A percentile compares a stretch with the other conserved stretches of the same genome.
These are phyloP conservation scores for Trichoderma polysporum DNA, from an alignment of 2,329 filamentous ascomycete genomes.

Conservation along the genomic window DNA sequence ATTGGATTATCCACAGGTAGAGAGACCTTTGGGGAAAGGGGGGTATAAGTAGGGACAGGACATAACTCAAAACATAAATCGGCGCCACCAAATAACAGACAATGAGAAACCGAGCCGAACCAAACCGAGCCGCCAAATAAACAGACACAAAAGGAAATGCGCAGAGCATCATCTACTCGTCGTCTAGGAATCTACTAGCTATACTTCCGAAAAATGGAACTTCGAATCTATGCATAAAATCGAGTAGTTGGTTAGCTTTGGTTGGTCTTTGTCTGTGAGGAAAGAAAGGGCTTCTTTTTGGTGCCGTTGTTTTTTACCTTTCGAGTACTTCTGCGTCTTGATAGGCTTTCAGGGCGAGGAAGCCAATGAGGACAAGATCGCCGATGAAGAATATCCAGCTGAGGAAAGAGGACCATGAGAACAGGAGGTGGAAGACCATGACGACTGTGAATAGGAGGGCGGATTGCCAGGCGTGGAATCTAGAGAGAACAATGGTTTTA, in stretches of 20 bases:
- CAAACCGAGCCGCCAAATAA: not conserved
- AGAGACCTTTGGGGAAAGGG: not conserved
- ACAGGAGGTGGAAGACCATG: constrained; percentile 77
- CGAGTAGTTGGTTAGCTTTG: not conserved
- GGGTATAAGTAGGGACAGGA: constrained; percentile 20
- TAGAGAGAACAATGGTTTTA: constrained; percentile 34
- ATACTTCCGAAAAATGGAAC: constrained; percentile 82
- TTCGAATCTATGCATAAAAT: constrained; percentile 61
- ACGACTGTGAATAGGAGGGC: constrained; percentile 74
- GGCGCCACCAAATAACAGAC: not conserved
- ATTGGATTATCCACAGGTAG: not conserved
- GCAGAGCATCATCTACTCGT: constrained; percentile 53
- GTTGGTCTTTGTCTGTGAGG: not conserved
- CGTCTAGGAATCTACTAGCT: constrained; percentile 86
- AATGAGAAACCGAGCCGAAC: not conserved
- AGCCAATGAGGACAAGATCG: constrained; percentile 74
- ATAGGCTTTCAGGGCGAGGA: constrained; percentile 77
- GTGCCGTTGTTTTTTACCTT: constrained; percentile 43
- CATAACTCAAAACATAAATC: not conserved
- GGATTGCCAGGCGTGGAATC: constrained; percentile 96
- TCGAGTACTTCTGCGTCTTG: constrained; percentile 71
- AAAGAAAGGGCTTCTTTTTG: not conserved
- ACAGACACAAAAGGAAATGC: not conserved
- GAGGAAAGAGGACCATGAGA: constrained; percentile 80
- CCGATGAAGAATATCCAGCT: constrained; percentile 79